Evolutionary conservation across 78 protist genomes (phyloP).

Genomic region (Dictyostelium purpureum): DNA sequence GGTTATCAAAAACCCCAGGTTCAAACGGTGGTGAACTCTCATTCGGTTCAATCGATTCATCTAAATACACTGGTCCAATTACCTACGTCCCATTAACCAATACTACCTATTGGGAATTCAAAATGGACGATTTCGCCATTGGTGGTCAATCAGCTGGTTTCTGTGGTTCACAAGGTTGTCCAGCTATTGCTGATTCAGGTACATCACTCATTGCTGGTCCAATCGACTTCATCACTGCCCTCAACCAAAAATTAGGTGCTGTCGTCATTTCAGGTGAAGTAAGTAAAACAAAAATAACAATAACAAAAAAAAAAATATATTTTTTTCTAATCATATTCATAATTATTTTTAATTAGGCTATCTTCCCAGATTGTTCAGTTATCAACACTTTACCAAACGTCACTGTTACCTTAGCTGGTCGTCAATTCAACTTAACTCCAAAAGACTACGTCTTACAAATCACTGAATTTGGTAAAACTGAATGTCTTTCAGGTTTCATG

Average conservation of each 20-base stretch:
- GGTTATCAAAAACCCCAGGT: constrained; percentile 81
- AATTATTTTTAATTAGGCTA: too few species aligned
- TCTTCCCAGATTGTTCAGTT: constrained; percentile 78
- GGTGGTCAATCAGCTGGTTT: constrained; percentile 60
- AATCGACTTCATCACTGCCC: constrained; percentile 33
- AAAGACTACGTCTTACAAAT: constrained; percentile 92
- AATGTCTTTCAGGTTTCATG: constrained; percentile 95
- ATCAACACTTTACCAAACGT: constrained; percentile 86
- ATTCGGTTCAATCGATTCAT: constrained; percentile 93
- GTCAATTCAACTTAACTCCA: constrained; percentile 81
- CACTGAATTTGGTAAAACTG: constrained; percentile 74
- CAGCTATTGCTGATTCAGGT: constrained; percentile 97
- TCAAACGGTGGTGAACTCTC: constrained; percentile 92
- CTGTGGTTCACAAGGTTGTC: constrained; percentile 76
- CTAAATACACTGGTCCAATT: constrained; percentile 84
- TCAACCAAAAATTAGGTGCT: constrained; percentile 85
- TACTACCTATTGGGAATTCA: constrained; percentile 90
- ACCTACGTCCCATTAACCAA: constrained; percentile 88
- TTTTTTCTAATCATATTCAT: too few species aligned
- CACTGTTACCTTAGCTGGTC: constrained; percentile 84
- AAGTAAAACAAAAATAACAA: too few species aligned
- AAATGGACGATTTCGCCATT: constrained; percentile 64
- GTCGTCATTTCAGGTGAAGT: too few species aligned
- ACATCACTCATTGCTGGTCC: constrained; percentile 97
- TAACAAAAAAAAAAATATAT: too few species aligned